These are phyloP conservation scores for Wickerhamiella nectarea DNA, from an alignment of 805 yeast genomes.

Conservation along the genomic window DNA sequence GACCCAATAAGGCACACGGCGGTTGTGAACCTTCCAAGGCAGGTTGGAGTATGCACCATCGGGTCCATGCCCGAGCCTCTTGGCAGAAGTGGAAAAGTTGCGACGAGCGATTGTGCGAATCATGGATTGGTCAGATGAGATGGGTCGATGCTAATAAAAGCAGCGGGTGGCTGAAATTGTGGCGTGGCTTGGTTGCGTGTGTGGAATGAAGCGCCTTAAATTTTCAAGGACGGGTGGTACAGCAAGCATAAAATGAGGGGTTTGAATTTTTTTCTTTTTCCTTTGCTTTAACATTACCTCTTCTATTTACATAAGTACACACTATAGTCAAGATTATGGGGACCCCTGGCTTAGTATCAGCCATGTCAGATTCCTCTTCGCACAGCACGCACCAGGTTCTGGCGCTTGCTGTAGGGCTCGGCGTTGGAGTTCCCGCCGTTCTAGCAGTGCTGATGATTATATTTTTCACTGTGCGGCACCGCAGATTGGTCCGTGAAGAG, in stretches of 20 bases:
- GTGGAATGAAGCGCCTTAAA: no score
- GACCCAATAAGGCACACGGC: conserved; percentile 77
- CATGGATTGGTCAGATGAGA: conserved; percentile 9
- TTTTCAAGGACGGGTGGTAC: no score
- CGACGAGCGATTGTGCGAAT: conserved; percentile 13
- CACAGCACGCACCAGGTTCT: conserved; percentile 10
- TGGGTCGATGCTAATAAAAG: neutral
- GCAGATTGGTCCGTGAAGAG: conserved; percentile 24
- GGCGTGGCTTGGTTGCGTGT: neutral
- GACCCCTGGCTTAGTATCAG: neutral
- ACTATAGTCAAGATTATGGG: no score
- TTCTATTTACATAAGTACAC: neutral
- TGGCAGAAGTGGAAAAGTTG: conserved; percentile 18
- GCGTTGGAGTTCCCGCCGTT: conserved; percentile 29
- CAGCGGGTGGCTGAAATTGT: neutral
- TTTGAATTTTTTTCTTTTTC: no score
- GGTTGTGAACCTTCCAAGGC: conserved; percentile 89
- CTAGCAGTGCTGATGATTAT: conserved; percentile 23
- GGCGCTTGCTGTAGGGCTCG: conserved; percentile 25
- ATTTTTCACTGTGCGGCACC: conserved; percentile 25
- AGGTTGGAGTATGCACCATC: conserved; percentile 83
- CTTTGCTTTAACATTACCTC: no score
- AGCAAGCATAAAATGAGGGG: no score
- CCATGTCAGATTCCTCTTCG: neutral
- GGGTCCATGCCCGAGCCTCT: conserved; percentile 36